Evolutionary conservation across 2,329 filamentous ascomycete species (phyloP).

Genomic region (Fusarium protoensiforme): DNA sequence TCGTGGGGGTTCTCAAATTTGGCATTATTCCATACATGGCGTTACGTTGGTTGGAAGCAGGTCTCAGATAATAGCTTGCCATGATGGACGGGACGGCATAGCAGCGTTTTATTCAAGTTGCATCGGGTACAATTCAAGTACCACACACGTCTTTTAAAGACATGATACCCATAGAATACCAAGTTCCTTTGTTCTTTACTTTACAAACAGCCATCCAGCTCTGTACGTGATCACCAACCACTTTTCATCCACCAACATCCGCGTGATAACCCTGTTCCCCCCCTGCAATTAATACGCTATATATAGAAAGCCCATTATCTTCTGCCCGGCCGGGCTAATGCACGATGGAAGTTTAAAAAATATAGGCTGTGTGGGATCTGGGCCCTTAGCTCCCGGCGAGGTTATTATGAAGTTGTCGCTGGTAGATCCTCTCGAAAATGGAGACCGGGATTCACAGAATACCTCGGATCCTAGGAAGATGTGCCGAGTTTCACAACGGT

Average conservation of each 20-base stretch:
- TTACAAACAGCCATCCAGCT: background rate
- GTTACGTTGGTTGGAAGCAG: slow-evolving; percentile 27
- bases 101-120: slow-evolving; percentile 29
- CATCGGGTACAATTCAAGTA: slow-evolving; percentile 25
- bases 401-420: too few relatives aligned
- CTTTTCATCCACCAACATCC: background rate
- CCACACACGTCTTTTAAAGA: slow-evolving; percentile 17
- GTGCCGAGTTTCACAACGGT: too few relatives aligned
- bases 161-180: slow-evolving; percentile 40
- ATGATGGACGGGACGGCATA: slow-evolving; percentile 18
- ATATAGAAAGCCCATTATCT: background rate
- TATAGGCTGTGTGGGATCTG: background rate
- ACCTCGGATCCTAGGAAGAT: too few relatives aligned
- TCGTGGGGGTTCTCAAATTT: background rate
- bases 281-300: background rate
- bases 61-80: slow-evolving; percentile 11
- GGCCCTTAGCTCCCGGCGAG: background rate
- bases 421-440: too few relatives aligned
- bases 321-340: background rate
- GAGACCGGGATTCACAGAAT: too few relatives aligned
- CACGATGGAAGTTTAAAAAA: background rate
- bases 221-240: background rate
- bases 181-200: background rate
- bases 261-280: background rate
- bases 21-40: slow-evolving; percentile 21